phyloP scores from a whole-genome alignment of 1,284 basidiomycete genomes.

The Tilletia horrida region DNA sequence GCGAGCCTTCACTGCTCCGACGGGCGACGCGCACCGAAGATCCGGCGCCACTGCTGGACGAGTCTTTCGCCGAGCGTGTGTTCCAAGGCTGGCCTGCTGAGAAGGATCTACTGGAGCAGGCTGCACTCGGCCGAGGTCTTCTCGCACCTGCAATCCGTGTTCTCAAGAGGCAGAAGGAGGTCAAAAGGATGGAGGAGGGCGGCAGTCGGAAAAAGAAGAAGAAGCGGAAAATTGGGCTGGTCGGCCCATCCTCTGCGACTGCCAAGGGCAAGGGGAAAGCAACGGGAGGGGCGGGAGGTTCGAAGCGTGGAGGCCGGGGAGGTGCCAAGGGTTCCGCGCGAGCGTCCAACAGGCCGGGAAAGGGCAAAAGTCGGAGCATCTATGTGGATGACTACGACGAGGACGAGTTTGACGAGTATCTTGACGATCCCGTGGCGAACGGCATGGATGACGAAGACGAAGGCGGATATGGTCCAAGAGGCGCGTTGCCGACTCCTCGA shows the following conservation, averaged over 20 bases:
- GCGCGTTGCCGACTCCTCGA: not conserved
- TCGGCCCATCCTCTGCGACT: not conserved
- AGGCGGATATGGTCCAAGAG: not conserved
- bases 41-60: constrained; percentile 46
- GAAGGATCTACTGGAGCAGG: constrained; percentile 34
- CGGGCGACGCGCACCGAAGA: constrained; percentile 41
- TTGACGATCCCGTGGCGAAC: not conserved
- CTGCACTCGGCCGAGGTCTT: constrained; percentile 7
- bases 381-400: constrained; percentile 17
- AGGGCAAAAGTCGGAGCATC: constrained; percentile 7
- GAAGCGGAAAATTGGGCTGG: not conserved
- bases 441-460: not conserved
- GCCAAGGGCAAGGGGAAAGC: constrained; percentile 1
- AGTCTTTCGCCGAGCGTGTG: constrained; percentile 49
- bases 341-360: not conserved
- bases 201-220: constrained; percentile 15
- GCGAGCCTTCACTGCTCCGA: constrained; percentile 35
- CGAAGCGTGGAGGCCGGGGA: not conserved
- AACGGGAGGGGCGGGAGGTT: not conserved
- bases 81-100: constrained; percentile 48
- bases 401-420: constrained; percentile 16
- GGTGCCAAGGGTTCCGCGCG: not conserved
- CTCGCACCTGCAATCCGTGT: constrained; percentile 11
- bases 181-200: constrained; percentile 5
- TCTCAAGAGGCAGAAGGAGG: constrained; percentile 12